A percentile compares a stretch with the other conserved stretches of the same genome.
Conservation (phyloP, 352 stramenopile species). For the Phytophthora hybrid region DNA sequence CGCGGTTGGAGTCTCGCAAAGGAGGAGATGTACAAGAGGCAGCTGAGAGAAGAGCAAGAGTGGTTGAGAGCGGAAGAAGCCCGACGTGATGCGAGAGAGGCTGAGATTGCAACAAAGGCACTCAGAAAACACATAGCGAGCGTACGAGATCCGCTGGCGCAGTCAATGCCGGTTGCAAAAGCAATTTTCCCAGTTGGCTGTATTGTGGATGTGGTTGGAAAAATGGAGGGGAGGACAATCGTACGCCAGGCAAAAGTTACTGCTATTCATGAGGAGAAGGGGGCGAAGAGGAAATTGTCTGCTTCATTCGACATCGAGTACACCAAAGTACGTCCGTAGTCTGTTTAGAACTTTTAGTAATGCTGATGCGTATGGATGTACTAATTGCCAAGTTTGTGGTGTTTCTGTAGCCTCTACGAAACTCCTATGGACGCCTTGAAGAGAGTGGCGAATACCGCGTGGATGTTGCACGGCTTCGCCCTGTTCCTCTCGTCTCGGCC, state of each 20-base stretch:
- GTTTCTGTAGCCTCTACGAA: slow-evolving; percentile 17
- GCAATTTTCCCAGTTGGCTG: slow-evolving; percentile 56
- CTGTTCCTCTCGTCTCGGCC: slow-evolving; percentile 12
- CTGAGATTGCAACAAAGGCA: slow-evolving; percentile 34
- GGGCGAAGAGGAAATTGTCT: slow-evolving; percentile 18
- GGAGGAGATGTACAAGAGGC: slow-evolving; percentile 40
- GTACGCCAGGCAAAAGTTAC: slow-evolving; percentile 44
- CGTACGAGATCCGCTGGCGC: slow-evolving; percentile 16
- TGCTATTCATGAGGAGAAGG: slow-evolving; percentile 36
- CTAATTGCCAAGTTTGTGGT: background rate
- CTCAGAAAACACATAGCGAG: slow-evolving; percentile 27
- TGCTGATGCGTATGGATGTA: background rate
- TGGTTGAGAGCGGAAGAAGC: slow-evolving; percentile 29
- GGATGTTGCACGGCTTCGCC: slow-evolving; percentile 15
- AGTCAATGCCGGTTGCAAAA: slow-evolving; percentile 40
- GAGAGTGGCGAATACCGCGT: slow-evolving; percentile 25
- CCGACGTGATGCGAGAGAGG: slow-evolving; percentile 26
- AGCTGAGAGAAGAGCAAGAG: slow-evolving; percentile 28
- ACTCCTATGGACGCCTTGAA: slow-evolving; percentile 29
- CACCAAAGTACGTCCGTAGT: slow-evolving; percentile 28
- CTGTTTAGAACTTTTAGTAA: background rate
- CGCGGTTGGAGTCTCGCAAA: slow-evolving; percentile 66
- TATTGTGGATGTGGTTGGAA: slow-evolving; percentile 42
- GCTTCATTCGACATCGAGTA: slow-evolving; percentile 65
- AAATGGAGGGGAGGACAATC: slow-evolving; percentile 29